phyloP scores from a whole-genome alignment of 257 asterid genomes.

The Nyctanthes arbortristis region DNA sequence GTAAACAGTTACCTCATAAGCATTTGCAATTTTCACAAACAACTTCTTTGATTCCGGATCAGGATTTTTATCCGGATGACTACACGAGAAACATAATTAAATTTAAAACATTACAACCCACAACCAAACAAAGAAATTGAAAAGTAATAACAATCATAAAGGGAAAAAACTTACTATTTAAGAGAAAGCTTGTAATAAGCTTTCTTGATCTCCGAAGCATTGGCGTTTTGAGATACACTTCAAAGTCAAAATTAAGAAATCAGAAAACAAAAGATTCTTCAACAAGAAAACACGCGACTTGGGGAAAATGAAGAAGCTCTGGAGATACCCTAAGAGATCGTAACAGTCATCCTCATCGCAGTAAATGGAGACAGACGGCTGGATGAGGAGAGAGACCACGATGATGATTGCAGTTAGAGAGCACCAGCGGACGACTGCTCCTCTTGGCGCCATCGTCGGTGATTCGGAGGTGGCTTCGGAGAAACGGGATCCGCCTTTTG shows the following conservation, averaged over 20 bases:
- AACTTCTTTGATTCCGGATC: slow-evolving; percentile 83
- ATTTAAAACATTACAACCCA: background rate
- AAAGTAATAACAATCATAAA: background rate
- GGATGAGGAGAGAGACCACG: slow-evolving; percentile 52
- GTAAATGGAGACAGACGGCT: slow-evolving; percentile 73
- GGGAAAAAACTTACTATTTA: slow-evolving; percentile 47
- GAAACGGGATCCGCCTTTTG: background rate
- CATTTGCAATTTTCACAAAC: slow-evolving; percentile 87
- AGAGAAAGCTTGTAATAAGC: slow-evolving; percentile 78
- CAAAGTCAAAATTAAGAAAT: slow-evolving; percentile 7
- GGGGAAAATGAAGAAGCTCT: background rate
- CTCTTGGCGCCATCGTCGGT: slow-evolving; percentile 51
- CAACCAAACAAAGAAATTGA: background rate
- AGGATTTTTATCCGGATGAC: slow-evolving; percentile 96
- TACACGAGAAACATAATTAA: slow-evolving; percentile 15
- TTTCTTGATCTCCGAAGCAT: slow-evolving; percentile 56
- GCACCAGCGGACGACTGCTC: slow-evolving; percentile 50
- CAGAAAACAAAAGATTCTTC: background rate
- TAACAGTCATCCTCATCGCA: slow-evolving; percentile 94
- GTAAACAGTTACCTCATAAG: slow-evolving; percentile 68
- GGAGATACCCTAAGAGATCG: slow-evolving; percentile 75
- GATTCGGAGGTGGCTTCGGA: background rate
- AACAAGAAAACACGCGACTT: background rate
- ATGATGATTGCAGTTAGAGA: slow-evolving; percentile 38
- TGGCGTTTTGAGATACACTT: slow-evolving; percentile 58